Conservation (phyloP, 306 rosid species). For the Quercus parvula region DNA sequence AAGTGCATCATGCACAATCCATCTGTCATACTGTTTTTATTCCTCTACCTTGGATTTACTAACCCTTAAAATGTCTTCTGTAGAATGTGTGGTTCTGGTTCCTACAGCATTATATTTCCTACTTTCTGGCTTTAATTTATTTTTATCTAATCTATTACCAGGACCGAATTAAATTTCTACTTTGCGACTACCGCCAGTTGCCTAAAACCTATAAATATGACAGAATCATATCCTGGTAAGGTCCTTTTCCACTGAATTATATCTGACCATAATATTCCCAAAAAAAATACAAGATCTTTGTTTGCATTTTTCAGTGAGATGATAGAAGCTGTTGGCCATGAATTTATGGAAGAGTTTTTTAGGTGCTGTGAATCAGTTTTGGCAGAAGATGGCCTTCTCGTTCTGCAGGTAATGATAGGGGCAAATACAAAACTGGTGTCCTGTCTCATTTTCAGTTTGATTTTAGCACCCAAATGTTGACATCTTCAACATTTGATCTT, state of each 20-base stretch:
- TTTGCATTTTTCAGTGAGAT: conserved; percentile 34
- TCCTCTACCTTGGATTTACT: no score
- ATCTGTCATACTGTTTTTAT: no score
- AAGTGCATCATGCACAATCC: no score
- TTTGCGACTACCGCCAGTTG: conserved; percentile 80
- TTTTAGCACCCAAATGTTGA: background rate
- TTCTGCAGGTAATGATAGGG: conserved; percentile 38
- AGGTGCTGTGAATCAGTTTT: conserved; percentile 39
- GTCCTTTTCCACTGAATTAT: no score
- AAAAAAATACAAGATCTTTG: no score
- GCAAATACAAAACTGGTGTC: background rate
- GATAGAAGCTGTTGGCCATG: conserved; percentile 44
- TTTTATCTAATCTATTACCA: conserved; percentile 22
- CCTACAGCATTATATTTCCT: no score
- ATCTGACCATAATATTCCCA: no score
- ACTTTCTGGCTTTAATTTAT: background rate
- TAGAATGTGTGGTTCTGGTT: no score
- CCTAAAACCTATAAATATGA: conserved; percentile 52
- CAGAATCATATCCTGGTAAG: conserved; percentile 33
- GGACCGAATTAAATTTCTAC: conserved; percentile 66
- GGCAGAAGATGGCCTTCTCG: conserved; percentile 41
- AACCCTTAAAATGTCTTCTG: no score
- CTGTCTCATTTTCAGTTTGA: background rate
- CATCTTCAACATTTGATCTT: background rate
- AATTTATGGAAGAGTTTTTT: conserved; percentile 40